Evolutionary conservation across 176 grass and related monocot genomes (phyloP).

Genomic region (Eleusine indica): DNA sequence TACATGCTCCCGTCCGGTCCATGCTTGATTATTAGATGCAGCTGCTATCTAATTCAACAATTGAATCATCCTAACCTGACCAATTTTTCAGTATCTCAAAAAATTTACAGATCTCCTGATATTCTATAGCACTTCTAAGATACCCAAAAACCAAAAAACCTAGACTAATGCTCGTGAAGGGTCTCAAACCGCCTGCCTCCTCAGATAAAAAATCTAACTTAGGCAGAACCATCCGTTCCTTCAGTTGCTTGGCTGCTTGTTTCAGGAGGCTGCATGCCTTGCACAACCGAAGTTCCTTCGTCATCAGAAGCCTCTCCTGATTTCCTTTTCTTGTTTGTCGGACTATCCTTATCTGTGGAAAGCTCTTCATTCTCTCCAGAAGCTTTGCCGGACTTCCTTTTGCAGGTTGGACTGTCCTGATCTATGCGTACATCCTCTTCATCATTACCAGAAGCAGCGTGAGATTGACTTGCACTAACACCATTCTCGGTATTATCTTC

Average conservation of each 20-base stretch:
- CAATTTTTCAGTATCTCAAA: neutral
- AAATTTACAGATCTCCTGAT: neutral
- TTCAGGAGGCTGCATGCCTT: constrained; percentile 16
- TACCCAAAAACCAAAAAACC: neutral
- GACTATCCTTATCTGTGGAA: neutral
- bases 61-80: constrained; percentile 14
- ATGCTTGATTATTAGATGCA: constrained; percentile 4
- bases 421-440: neutral
- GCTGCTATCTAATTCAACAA: constrained; percentile 8
- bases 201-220: constrained; percentile 27
- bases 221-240: constrained; percentile 2
- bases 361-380: neutral
- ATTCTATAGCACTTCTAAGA: neutral
- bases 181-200: neutral
- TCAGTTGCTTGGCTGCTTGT: constrained; percentile 26
- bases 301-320: constrained; percentile 13
- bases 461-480: constrained; percentile 26
- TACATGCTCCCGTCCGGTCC: neutral
- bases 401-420: constrained; percentile 6
- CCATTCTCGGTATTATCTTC: constrained; percentile 25
- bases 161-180: neutral
- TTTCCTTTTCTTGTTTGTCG: neutral
- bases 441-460: constrained; percentile 8
- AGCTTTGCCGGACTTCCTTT: neutral
- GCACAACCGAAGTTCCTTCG: neutral